A percentile compares a stretch with the other conserved stretches of the same genome.
These are phyloP conservation scores for Parathielavia appendiculata DNA, from an alignment of 495 filamentous ascomycete species.

Conservation along the genomic window DNA sequence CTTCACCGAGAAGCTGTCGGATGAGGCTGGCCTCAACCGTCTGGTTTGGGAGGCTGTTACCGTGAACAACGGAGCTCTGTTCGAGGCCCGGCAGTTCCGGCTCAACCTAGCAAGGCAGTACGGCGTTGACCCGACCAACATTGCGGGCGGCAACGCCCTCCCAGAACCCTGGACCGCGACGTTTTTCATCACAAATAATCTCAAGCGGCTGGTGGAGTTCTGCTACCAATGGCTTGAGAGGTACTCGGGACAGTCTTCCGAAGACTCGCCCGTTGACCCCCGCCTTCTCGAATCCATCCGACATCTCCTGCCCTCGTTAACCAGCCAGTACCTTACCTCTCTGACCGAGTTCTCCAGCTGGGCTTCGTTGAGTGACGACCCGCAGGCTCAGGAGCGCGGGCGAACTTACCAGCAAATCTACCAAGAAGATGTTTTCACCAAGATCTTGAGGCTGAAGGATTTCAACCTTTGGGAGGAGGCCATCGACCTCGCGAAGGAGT, in stretches of 20 bases:
- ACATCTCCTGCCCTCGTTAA: slow-evolving; percentile 39
- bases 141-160: slow-evolving; percentile 64
- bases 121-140: slow-evolving; percentile 56
- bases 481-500: slow-evolving; percentile 68
- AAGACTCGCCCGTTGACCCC: slow-evolving; percentile 17
- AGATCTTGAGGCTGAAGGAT: slow-evolving; percentile 53
- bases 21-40: slow-evolving; percentile 44
- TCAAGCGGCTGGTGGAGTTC: slow-evolving; percentile 52
- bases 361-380: slow-evolving; percentile 35
- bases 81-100: slow-evolving; percentile 71
- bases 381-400: slow-evolving; percentile 30
- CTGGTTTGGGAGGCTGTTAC: slow-evolving; percentile 72
- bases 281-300: slow-evolving; percentile 34
- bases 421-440: slow-evolving; percentile 37
- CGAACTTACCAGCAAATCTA: slow-evolving; percentile 36
- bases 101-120: slow-evolving; percentile 60
- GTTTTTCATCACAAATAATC: slow-evolving; percentile 51
- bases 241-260: slow-evolving; percentile 11
- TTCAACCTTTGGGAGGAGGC: slow-evolving; percentile 63
- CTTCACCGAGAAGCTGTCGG: slow-evolving; percentile 50
- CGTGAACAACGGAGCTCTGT: slow-evolving; percentile 63
- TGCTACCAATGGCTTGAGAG: slow-evolving; percentile 34
- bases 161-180: slow-evolving; percentile 79
- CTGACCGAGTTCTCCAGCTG: slow-evolving; percentile 40
- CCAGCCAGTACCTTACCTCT: slow-evolving; percentile 42